Conservation (phyloP, 352 stramenopile genomes). For the Blastocystis sp. region DNA sequence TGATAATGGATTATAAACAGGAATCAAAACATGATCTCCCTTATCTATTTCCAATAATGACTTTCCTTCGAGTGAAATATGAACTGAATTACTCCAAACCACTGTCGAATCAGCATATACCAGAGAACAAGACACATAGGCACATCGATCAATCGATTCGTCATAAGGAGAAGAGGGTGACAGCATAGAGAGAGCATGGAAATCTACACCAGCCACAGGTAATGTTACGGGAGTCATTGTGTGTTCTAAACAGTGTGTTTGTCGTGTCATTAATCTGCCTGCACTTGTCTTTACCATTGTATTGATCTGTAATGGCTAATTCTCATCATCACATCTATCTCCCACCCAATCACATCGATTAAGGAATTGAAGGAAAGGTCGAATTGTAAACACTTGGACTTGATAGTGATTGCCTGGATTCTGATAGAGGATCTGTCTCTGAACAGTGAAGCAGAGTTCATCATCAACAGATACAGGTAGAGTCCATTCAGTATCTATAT, state of each 20-base stretch:
- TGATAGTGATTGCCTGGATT: constrained; percentile 27
- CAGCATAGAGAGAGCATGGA: background rate
- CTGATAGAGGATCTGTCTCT: background rate
- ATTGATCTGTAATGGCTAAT: background rate
- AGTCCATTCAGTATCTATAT: background rate
- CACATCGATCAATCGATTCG: background rate
- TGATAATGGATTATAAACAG: background rate
- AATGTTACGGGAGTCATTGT: background rate
- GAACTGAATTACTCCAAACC: constrained; percentile 4
- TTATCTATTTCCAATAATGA: background rate
- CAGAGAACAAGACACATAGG: background rate
- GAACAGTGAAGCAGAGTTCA: background rate
- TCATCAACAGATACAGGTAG: background rate
- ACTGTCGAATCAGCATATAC: background rate
- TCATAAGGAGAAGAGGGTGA: background rate
- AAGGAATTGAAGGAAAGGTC: constrained; percentile 14
- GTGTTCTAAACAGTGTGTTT: background rate
- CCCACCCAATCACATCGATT: constrained; percentile 9
- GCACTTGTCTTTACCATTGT: background rate
- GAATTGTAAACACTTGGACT: constrained; percentile 9
- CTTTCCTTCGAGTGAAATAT: background rate
- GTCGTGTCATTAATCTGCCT: background rate
- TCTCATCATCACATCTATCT: background rate
- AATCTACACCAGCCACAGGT: constrained; percentile 4
- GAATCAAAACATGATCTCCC: constrained; percentile 17